A percentile compares a stretch with the other conserved stretches of the same genome.
phyloP scores from a whole-genome alignment of 805 yeast species.

The Suhomyces sp. region DNA sequence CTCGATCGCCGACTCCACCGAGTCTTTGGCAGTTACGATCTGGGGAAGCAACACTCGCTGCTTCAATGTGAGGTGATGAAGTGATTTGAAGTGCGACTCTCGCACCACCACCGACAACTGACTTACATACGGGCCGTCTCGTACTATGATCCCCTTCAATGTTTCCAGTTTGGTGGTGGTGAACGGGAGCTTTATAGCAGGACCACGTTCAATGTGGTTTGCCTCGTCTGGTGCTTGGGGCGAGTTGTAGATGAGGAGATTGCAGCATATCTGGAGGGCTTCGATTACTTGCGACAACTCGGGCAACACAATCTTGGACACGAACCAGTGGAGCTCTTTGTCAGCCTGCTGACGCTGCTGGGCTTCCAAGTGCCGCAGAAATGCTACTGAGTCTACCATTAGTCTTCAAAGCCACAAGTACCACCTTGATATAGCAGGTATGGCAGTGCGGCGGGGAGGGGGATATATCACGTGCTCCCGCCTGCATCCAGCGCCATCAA shows the following conservation, averaged over 20 bases:
- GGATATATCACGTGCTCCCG: not conserved
- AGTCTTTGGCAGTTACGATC: conserved; percentile 44
- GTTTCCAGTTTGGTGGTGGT: conserved; percentile 52
- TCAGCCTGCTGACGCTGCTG: conserved; percentile 13
- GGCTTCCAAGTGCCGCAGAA: not conserved
- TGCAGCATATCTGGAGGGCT: conserved; percentile 36
- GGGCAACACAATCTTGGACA: conserved; percentile 18
- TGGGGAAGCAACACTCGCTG: conserved; percentile 42
- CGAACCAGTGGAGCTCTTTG: conserved; percentile 34
- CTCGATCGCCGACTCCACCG: conserved; percentile 18
- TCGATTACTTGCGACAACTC: conserved; percentile 35
- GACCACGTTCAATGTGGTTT: conserved; percentile 31
- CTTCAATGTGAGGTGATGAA: conserved; percentile 26
- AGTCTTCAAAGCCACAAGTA: too few species aligned
- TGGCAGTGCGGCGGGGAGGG: not conserved
- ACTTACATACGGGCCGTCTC: conserved; percentile 53
- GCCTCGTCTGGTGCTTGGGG: conserved; percentile 32
- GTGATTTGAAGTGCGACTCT: conserved; percentile 38
- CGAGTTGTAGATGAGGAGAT: conserved; percentile 34
- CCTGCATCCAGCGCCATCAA: conserved; percentile 2
- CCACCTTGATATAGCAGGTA: too few species aligned
- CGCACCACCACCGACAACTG: conserved; percentile 45
- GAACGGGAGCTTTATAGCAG: conserved; percentile 54
- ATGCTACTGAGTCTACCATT: not conserved
- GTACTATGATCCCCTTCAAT: conserved; percentile 57